A percentile compares a stretch with the other conserved stretches of the same genome.
These are phyloP conservation scores for Colletotrichum sp. DNA, from an alignment of 2,329 filamentous ascomycete species.

Conservation along the genomic window DNA sequence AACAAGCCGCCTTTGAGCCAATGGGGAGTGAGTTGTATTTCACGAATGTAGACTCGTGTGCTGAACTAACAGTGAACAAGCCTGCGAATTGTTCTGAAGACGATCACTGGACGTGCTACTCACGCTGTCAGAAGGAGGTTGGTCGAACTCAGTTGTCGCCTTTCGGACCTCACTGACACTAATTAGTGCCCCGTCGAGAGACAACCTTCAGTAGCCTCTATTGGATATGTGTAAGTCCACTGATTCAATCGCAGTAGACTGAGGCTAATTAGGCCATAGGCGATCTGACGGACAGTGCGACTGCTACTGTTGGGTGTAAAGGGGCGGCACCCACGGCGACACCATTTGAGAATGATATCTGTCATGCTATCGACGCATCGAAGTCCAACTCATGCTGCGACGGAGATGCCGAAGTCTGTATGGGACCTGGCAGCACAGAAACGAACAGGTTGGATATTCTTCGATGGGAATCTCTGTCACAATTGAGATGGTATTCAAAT, in stretches of 20 bases:
- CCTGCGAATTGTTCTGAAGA: background rate
- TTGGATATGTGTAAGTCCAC: background rate
- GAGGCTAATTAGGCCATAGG: too few species aligned
- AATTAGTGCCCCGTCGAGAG: background rate
- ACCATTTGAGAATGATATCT: too few species aligned
- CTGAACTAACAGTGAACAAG: fast-evolving
- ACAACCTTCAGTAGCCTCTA: background rate
- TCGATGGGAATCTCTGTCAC: too few species aligned
- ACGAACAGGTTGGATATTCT: too few species aligned
- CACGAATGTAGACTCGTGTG: fast-evolving
- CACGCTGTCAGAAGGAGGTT: background rate
- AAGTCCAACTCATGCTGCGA: too few species aligned
- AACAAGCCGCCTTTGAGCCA: background rate
- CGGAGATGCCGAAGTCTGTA: too few species aligned
- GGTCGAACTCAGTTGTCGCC: background rate
- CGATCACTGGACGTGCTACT: background rate
- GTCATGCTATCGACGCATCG: too few species aligned
- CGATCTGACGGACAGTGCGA: background rate
- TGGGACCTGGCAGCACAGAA: too few species aligned
- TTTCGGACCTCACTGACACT: fast-evolving
- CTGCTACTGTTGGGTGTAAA: background rate
- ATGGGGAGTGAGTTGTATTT: background rate
- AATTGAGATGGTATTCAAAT: too few species aligned
- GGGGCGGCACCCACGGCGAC: too few species aligned
- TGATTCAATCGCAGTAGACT: too few species aligned